Evolutionary conservation across 208 protist species (phyloP).

Genomic region (Leishmania major): DNA sequence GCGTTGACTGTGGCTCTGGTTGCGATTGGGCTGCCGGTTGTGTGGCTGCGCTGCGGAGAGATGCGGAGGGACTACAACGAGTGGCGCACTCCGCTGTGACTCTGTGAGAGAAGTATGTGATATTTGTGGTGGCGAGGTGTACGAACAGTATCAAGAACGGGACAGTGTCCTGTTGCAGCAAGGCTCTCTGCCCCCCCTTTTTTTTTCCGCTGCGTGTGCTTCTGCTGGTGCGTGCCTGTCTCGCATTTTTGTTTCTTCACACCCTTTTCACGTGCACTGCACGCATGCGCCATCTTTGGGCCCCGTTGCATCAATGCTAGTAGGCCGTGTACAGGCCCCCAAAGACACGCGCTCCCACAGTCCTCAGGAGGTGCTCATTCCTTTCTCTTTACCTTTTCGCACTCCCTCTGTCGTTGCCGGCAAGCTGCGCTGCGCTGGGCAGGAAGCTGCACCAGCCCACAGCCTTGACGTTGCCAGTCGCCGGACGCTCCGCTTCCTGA

Average conservation of each 20-base stretch:
- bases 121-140: neutral
- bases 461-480: neutral
- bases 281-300: neutral
- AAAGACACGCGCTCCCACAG: neutral
- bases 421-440: neutral
- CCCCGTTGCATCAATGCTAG: neutral
- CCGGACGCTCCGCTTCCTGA: neutral
- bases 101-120: neutral
- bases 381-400: neutral
- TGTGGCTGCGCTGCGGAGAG: slow-evolving; percentile 57
- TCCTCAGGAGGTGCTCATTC: neutral
- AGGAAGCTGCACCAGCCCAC: neutral
- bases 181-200: neutral
- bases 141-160: neutral
- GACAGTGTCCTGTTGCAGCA: neutral
- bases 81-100: slow-evolving; percentile 38
- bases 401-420: neutral
- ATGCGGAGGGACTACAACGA: slow-evolving; percentile 56
- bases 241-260: neutral
- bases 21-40: slow-evolving; percentile 57
- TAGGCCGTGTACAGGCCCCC: neutral
- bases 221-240: neutral
- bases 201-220: neutral
- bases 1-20: slow-evolving; percentile 38
- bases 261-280: neutral